phyloP scores from a whole-genome alignment of 305 asterid species.

The Lippia alba region DNA sequence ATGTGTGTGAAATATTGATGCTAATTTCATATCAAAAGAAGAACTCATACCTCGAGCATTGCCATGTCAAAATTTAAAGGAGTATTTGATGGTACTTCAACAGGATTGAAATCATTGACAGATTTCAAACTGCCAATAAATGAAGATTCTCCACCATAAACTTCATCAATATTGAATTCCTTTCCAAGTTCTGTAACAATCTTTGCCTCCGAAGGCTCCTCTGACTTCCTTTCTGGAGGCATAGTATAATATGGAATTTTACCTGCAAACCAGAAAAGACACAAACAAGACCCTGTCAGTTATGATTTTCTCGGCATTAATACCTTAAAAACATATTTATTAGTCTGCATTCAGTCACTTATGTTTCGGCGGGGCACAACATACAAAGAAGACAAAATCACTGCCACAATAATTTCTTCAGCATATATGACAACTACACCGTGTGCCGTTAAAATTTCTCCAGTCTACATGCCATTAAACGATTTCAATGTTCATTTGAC shows the following conservation, averaged over 20 bases:
- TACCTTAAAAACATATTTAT: no score
- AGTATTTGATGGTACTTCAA: slow-evolving; percentile 71
- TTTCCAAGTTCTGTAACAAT: slow-evolving; percentile 80
- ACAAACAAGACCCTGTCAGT: not conserved
- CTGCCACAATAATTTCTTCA: not conserved
- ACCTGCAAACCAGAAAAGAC: slow-evolving; percentile 50
- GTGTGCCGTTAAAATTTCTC: not conserved
- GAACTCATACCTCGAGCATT: slow-evolving; percentile 69
- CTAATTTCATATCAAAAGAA: not conserved
- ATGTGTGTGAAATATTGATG: not conserved
- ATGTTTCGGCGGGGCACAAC: no score
- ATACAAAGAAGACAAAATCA: not conserved
- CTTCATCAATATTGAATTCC: slow-evolving; percentile 79
- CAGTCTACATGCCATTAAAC: not conserved
- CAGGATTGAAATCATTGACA: slow-evolving; percentile 66
- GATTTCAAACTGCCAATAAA: slow-evolving; percentile 95
- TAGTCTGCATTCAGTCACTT: no score
- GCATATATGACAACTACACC: not conserved
- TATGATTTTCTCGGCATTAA: not conserved
- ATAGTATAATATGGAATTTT: slow-evolving; percentile 90
- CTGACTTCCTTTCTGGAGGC: slow-evolving; percentile 81
- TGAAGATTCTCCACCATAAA: slow-evolving; percentile 80
- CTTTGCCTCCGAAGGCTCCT: slow-evolving; percentile 72
- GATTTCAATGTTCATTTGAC: slow-evolving; percentile 1
- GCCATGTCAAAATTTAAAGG: slow-evolving; percentile 69